Evolutionary conservation across 2,329 filamentous ascomycete species (phyloP).

Genomic region (Beauveria bassiana): DNA sequence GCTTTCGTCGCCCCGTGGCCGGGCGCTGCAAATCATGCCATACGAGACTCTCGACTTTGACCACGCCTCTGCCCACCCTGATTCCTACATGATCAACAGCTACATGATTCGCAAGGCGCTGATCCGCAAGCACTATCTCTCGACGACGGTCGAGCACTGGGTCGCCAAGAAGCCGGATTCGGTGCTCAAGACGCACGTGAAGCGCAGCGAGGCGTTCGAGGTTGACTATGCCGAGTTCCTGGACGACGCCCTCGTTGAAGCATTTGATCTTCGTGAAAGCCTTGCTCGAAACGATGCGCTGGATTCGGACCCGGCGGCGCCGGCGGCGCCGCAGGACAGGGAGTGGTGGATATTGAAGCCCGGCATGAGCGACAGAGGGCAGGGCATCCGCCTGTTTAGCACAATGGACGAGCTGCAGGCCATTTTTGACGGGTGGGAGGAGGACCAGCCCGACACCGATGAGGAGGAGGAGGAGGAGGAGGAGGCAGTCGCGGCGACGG

Average conservation of each 20-base stretch:
- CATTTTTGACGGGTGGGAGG: constrained; percentile 92
- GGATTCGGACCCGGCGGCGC: not conserved
- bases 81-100: constrained; percentile 67
- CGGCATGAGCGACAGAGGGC: constrained; percentile 92
- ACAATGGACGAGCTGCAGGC: constrained; percentile 73
- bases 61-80: constrained; percentile 51
- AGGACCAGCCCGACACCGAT: constrained; percentile 54
- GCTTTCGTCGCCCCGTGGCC: constrained; percentile 16
- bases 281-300: constrained; percentile 53
- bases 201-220: constrained; percentile 78
- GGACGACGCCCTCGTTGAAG: constrained; percentile 85
- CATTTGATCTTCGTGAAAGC: constrained; percentile 77
- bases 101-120: constrained; percentile 95
- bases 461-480: constrained; percentile 40
- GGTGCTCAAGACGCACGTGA: constrained; percentile 61
- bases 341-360: constrained; percentile 99
- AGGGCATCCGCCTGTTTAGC: constrained; percentile 85
- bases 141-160: constrained; percentile 78
- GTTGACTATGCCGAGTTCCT: constrained; percentile 95
- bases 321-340: constrained; percentile 25
- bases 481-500: constrained; percentile 32
- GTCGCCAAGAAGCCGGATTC: constrained; percentile 72
- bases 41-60: constrained; percentile 89
- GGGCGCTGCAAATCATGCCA: constrained; percentile 68
- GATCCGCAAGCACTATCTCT: constrained; percentile 92